These are phyloP conservation scores for Tetraselmis chui DNA, from an alignment of 139 green algal species.

Conservation along the genomic window DNA sequence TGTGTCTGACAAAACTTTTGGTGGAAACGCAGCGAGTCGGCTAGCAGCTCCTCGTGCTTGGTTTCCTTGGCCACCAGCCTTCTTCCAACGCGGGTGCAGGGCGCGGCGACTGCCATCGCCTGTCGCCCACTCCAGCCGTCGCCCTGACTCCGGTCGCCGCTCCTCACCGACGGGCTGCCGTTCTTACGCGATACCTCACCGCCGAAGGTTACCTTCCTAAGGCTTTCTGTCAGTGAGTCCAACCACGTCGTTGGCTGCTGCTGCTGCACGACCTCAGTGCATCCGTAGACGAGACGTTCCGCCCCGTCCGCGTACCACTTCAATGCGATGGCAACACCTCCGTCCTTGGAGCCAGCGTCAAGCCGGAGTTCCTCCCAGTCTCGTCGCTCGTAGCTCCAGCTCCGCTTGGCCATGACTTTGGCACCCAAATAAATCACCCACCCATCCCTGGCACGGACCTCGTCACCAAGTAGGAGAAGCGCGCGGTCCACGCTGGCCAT, in stretches of 20 bases:
- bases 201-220: no score
- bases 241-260: conserved; percentile 4
- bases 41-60: conserved; percentile 12
- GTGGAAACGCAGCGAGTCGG: conserved; percentile 6
- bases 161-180: background rate
- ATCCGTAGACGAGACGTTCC: conserved; percentile 28
- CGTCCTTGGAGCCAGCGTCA: background rate
- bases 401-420: background rate
- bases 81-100: conserved; percentile 9
- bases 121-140: background rate
- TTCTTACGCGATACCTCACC: no score
- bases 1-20: conserved; percentile 25
- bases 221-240: no score
- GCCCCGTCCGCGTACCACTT: conserved; percentile 20
- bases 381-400: background rate
- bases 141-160: background rate
- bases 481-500: background rate
- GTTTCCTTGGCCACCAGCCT: conserved; percentile 31
- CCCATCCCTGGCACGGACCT: background rate
- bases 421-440: conserved; percentile 8
- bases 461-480: background rate
- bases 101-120: background rate
- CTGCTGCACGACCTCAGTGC: conserved; percentile 19
- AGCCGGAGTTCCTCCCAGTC: background rate
- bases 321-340: conserved; percentile 13